These are phyloP conservation scores for Xylaria bambusicola DNA, from an alignment of 495 filamentous ascomycete species.

Conservation along the genomic window DNA sequence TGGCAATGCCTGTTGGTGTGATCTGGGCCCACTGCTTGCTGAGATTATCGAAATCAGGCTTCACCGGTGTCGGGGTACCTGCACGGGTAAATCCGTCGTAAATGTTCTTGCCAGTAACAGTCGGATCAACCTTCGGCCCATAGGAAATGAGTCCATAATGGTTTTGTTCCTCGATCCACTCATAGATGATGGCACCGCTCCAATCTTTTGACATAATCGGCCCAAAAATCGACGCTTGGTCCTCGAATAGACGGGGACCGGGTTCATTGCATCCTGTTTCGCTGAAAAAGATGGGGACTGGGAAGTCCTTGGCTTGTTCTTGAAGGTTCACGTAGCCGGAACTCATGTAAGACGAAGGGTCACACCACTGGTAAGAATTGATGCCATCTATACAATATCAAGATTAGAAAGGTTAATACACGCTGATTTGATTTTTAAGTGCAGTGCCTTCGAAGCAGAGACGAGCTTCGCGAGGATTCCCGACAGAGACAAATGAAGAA, in stretches of 20 bases:
- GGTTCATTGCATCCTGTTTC: constrained; percentile 77
- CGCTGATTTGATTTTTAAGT: too few species aligned
- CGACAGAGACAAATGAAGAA: neutral
- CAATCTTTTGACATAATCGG: constrained; percentile 69
- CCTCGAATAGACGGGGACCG: constrained; percentile 69
- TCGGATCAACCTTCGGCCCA: constrained; percentile 55
- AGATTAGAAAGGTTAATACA: neutral
- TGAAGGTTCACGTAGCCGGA: constrained; percentile 74
- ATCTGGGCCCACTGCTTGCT: constrained; percentile 75
- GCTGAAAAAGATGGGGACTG: constrained; percentile 83
- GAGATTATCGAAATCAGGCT: constrained; percentile 77
- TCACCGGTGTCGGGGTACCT: constrained; percentile 73
- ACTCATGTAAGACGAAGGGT: constrained; percentile 57
- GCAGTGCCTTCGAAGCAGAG: neutral
- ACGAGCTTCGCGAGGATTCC: neutral
- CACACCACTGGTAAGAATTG: constrained; percentile 90
- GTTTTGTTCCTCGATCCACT: constrained; percentile 87
- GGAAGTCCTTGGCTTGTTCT: constrained; percentile 49
- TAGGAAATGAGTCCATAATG: constrained; percentile 85
- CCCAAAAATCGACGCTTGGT: constrained; percentile 77
- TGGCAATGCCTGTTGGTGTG: constrained; percentile 65
- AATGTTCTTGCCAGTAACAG: constrained; percentile 51
- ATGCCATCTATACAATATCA: constrained; percentile 49
- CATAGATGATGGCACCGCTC: constrained; percentile 70
- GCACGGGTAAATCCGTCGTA: constrained; percentile 67